Evolutionary conservation across 2,329 filamentous ascomycete genomes (phyloP), one percentile per base, ranked within the genome.

Genomic region (Neurospora sp.): DNA sequence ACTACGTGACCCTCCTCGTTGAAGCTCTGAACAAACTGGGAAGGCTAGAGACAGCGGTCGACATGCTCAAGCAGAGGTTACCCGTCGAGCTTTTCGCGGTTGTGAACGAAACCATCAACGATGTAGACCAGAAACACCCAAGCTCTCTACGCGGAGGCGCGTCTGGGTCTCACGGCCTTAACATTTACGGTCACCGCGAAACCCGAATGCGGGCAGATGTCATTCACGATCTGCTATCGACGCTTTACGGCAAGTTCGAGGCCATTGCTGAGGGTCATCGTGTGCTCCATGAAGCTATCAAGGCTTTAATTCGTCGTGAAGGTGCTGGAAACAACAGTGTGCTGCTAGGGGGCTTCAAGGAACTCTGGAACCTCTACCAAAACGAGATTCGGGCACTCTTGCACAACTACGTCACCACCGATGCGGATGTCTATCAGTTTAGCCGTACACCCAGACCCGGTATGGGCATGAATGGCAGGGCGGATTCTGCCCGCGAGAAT

Each of bases 341-440:
- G 0, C 85, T 98, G 67, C 90, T 93, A 6, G 90, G 93, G 69
- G 93, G 93, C 70, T 99, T 99, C 81, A 96, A 95, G 77, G 96
- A 98, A 81, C 83, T 99, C 52, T 99, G 96, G 96, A 97, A 97
- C 78, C 84, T 99, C 8, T 95, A 97, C 76, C 96, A 99, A 78
- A 98, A 96, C 80, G 96, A 99, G 84, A 98, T 99, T 74, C 89
- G 94, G 58, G 96, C 94, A 5, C 83, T 99, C 15, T 83, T 99
- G 70, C 96, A 98, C 80, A 97, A 97, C 78, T 98, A 99, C 78
- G 89, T 99, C 68, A 96, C 96, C 0, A 96, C 93, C 1, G 93
- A 97, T 78, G 93, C 92, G 36, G 91, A 96, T 72, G 82, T 90
- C 15, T 90, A 89, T 75, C 87, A 89, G 69, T 85, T 87, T 83